These are phyloP conservation scores for Wickerhamiella sorbophila DNA, from an alignment of 805 yeast species.

Conservation along the genomic window DNA sequence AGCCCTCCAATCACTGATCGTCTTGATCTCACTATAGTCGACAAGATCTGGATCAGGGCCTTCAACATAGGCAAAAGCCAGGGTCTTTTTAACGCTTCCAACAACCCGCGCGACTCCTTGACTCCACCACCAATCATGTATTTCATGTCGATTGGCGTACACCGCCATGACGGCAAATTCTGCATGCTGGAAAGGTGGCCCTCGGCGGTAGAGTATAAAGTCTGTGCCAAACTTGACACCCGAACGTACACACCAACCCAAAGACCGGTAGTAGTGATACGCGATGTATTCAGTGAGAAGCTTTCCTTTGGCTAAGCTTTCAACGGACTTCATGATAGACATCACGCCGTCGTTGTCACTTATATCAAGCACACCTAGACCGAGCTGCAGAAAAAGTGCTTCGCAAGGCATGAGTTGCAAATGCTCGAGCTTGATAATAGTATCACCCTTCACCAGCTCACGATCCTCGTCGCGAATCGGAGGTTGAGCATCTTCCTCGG, in stretches of 20 bases:
- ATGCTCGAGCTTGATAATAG: conserved; percentile 24
- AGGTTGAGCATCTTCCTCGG: conserved; percentile 24
- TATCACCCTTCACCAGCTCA: conserved; percentile 11
- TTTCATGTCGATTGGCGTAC: conserved; percentile 24
- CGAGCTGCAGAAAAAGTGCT: conserved; percentile 51
- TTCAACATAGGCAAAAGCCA: conserved; percentile 56
- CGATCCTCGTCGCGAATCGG: conserved; percentile 21
- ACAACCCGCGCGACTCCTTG: conserved; percentile 65
- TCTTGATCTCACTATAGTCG: conserved; percentile 16
- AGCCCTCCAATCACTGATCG: conserved; percentile 20
- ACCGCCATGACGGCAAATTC: conserved; percentile 56
- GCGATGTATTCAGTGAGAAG: conserved; percentile 46
- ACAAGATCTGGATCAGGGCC: conserved; percentile 28
- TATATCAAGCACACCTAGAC: conserved; percentile 36
- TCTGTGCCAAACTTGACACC: conserved; percentile 93
- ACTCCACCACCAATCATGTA: conserved; percentile 42
- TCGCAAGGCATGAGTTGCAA: conserved; percentile 68
- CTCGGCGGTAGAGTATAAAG: conserved; percentile 65
- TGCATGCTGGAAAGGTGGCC: conserved; percentile 94
- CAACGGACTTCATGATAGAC: neutral
- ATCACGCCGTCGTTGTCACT: conserved; percentile 12
- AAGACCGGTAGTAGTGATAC: conserved; percentile 74
- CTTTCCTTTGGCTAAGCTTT: conserved; percentile 10
- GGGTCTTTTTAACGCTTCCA: conserved; percentile 70
- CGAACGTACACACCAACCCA: conserved; percentile 88